A percentile compares a stretch with the other conserved stretches of the same genome.
These are phyloP conservation scores for Priceomyces fermenticarens DNA, from an alignment of 805 yeast species.

Conservation along the genomic window DNA sequence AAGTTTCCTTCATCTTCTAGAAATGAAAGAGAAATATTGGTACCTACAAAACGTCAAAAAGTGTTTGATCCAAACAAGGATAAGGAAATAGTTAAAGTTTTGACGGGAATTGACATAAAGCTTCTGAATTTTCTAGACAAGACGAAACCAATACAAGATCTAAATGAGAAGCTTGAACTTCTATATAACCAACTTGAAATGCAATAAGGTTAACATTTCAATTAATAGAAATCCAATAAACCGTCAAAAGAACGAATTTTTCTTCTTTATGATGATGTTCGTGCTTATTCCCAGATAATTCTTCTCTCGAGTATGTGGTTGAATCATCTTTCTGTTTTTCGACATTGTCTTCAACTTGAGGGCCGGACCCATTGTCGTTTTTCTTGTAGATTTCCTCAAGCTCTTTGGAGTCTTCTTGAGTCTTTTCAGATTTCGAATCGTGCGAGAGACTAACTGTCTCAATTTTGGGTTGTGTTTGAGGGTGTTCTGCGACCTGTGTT, in stretches of 20 bases:
- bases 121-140: slow-evolving; percentile 12
- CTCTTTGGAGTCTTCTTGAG: neutral
- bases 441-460: no score
- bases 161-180: slow-evolving; percentile 18
- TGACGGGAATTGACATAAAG: slow-evolving; percentile 12
- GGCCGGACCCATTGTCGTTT: no score
- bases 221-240: slow-evolving; percentile 17
- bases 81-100: slow-evolving; percentile 14
- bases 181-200: slow-evolving; percentile 14
- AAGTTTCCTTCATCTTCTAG: slow-evolving; percentile 3
- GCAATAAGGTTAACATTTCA: slow-evolving; percentile 1
- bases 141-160: slow-evolving; percentile 10
- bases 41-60: neutral
- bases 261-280: neutral
- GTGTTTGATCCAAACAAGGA: slow-evolving; percentile 16
- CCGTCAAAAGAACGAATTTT: slow-evolving; percentile 7
- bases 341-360: neutral
- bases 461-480: no score
- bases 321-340: slow-evolving; percentile 2
- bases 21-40: slow-evolving; percentile 1
- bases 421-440: no score
- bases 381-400: no score
- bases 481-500: no score
- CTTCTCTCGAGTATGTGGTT: neutral
- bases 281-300: neutral